Evolutionary conservation across 176 grass and related monocot genomes (phyloP).

Genomic region (Ananas comosus): DNA sequence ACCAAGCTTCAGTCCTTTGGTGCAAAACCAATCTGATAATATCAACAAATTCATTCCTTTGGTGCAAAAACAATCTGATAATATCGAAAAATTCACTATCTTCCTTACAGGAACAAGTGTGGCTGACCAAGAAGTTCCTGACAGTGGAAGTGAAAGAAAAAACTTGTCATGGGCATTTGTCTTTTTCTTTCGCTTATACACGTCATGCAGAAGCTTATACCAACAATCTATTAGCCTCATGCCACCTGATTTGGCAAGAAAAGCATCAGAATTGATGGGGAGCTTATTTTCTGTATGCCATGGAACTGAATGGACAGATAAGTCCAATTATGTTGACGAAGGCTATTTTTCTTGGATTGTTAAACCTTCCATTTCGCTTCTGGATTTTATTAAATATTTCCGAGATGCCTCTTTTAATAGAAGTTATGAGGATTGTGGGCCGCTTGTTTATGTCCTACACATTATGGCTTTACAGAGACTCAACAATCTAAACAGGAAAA

Average conservation of each 20-base stretch:
- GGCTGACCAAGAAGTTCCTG: slow-evolving; percentile 27
- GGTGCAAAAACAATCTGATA: slow-evolving; percentile 44
- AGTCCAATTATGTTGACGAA: slow-evolving; percentile 30
- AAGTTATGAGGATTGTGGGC: slow-evolving; percentile 26
- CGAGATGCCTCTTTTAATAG: slow-evolving; percentile 38
- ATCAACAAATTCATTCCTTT: slow-evolving; percentile 33
- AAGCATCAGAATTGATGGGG: slow-evolving; percentile 53
- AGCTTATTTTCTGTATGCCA: slow-evolving; percentile 48
- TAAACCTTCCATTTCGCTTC: slow-evolving; percentile 42
- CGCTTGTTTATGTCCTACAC: slow-evolving; percentile 48
- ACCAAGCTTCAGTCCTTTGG: slow-evolving; percentile 51
- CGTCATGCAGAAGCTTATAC: slow-evolving; percentile 67
- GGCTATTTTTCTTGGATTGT: slow-evolving; percentile 87
- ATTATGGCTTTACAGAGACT: slow-evolving; percentile 72
- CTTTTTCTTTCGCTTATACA: slow-evolving; percentile 66
- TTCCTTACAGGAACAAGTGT: slow-evolving; percentile 30
- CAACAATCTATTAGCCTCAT: slow-evolving; percentile 67
- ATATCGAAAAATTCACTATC: slow-evolving; percentile 30
- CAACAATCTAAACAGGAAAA: slow-evolving; percentile 74
- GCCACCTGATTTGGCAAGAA: slow-evolving; percentile 64
- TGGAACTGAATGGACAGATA: slow-evolving; percentile 68
- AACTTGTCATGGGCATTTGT: slow-evolving; percentile 45
- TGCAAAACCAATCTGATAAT: slow-evolving; percentile 44
- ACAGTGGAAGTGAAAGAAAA: slow-evolving; percentile 30
- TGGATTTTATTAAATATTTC: slow-evolving; percentile 47